Conservation (phyloP, 192 early-diverging fungal species). For the Paraglomus occultum region DNA sequence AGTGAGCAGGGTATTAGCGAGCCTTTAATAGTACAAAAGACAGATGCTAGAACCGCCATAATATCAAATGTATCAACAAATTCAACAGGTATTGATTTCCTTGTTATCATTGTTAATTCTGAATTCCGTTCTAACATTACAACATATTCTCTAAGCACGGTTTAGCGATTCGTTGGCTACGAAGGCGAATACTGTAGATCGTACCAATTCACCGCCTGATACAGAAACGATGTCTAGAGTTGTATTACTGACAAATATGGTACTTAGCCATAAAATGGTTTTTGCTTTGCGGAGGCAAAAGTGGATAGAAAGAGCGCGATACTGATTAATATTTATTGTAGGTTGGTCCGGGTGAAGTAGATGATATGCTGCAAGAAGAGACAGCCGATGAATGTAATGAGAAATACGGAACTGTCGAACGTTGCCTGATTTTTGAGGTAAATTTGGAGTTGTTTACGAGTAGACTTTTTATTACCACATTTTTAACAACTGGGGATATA, state of each 20-base stretch:
- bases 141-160: neutral
- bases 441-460: neutral
- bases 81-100: neutral
- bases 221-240: conserved; percentile 40
- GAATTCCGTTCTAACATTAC: neutral
- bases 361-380: conserved; percentile 69
- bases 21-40: conserved; percentile 36
- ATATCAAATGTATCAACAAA: conserved; percentile 33
- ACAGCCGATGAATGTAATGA: conserved; percentile 71
- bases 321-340: neutral
- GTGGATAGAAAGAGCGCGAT: no score
- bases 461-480: neutral
- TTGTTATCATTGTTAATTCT: neutral
- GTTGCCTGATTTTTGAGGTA: conserved; percentile 67
- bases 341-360: conserved; percentile 73
- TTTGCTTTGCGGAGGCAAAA: neutral
- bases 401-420: conserved; percentile 72
- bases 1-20: conserved; percentile 42
- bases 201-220: neutral
- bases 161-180: neutral
- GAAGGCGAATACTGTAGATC: neutral
- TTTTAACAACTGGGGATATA: conserved; percentile 3
- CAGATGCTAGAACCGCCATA: conserved; percentile 34
- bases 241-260: conserved; percentile 73
- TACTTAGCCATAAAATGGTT: neutral